phyloP scores from a whole-genome alignment of 2,329 filamentous ascomycete genomes.

The Lojkania enalia region DNA sequence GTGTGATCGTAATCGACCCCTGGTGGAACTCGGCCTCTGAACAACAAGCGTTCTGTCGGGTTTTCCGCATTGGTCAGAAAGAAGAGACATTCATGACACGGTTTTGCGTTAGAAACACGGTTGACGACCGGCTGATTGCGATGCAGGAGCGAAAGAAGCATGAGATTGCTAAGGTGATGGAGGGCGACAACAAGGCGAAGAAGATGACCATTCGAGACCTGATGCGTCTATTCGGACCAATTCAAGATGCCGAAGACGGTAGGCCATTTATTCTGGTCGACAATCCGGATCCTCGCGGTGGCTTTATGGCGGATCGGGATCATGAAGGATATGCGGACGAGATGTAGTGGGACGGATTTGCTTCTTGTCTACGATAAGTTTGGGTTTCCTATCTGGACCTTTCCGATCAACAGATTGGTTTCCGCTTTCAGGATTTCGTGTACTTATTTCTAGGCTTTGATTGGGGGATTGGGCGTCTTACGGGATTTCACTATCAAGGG shows the following conservation, averaged over 20 bases:
- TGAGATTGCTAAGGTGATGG: slow-evolving; percentile 49
- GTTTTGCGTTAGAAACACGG: slow-evolving; percentile 58
- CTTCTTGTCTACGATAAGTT: too few species aligned
- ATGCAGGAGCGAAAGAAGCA: slow-evolving; percentile 61
- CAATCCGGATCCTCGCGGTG: slow-evolving; percentile 30
- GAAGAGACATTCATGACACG: slow-evolving; percentile 63
- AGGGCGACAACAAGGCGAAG: slow-evolving; percentile 43
- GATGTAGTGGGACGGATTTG: background rate
- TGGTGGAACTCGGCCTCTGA: slow-evolving; percentile 66
- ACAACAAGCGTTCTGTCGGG: slow-evolving; percentile 66
- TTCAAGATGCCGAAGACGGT: slow-evolving; percentile 45
- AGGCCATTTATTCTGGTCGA: slow-evolving; percentile 48
- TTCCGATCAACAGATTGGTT: too few species aligned
- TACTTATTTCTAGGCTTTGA: too few species aligned
- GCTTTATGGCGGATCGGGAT: slow-evolving; percentile 35
- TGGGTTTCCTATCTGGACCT: too few species aligned
- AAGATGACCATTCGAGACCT: slow-evolving; percentile 46
- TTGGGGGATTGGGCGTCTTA: too few species aligned
- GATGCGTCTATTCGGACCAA: slow-evolving; percentile 51
- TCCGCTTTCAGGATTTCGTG: too few species aligned
- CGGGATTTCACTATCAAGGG: too few species aligned
- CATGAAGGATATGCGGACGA: slow-evolving; percentile 41
- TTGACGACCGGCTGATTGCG: slow-evolving; percentile 60
- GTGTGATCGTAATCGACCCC: slow-evolving; percentile 53
- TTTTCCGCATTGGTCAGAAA: slow-evolving; percentile 67